Evolutionary conservation across 495 filamentous ascomycete genomes (phyloP).

Genomic region (Penicillium cosmopolitanum): DNA sequence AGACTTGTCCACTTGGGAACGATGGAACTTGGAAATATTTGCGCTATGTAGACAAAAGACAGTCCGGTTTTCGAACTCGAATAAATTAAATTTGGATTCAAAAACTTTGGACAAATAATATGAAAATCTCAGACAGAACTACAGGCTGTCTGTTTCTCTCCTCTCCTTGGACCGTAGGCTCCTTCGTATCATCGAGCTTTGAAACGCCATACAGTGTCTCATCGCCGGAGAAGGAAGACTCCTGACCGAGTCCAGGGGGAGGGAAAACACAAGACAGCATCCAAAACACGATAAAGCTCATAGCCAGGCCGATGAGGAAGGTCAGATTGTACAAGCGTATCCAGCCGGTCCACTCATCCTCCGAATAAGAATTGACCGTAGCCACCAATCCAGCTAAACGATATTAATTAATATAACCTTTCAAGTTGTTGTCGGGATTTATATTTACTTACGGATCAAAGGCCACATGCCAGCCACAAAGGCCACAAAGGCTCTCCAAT

Average conservation of each 20-base stretch:
- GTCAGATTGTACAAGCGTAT: slow-evolving; percentile 42
- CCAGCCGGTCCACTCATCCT: slow-evolving; percentile 6
- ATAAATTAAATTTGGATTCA: too few species aligned
- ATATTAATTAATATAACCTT: background rate
- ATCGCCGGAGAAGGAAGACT: background rate
- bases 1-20: too few species aligned
- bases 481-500: slow-evolving; percentile 47
- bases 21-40: too few species aligned
- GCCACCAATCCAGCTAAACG: slow-evolving; percentile 10
- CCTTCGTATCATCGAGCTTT: background rate
- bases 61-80: too few species aligned
- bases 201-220: slow-evolving; percentile 4
- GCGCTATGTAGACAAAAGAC: too few species aligned
- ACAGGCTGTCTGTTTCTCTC: background rate
- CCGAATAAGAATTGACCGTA: slow-evolving; percentile 32
- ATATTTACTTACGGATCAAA: slow-evolving; percentile 30
- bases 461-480: slow-evolving; percentile 45
- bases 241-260: slow-evolving; percentile 15
- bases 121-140: background rate
- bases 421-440: background rate
- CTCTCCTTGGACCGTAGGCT: background rate
- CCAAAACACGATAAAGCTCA: slow-evolving; percentile 38
- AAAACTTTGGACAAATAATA: too few species aligned
- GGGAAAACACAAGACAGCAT: slow-evolving; percentile 40
- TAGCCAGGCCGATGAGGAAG: slow-evolving; percentile 44